Base-by-base conservation (phyloP, 1,284 basidiomycete genomes). In the Laetiporus sulphureus region DNA sequence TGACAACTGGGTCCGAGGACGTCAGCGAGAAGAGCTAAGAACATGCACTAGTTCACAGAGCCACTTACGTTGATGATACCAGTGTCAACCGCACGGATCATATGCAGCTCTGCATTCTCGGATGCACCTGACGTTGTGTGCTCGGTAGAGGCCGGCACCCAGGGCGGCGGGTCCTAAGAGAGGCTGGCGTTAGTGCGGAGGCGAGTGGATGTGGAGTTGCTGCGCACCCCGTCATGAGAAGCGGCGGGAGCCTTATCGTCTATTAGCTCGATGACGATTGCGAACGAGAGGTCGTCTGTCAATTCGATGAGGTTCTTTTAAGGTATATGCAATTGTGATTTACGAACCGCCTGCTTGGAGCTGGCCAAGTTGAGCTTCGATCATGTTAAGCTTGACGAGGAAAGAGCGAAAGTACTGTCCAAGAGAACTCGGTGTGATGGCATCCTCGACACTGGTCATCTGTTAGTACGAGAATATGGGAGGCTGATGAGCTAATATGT, bases 341-440 rank as follows among this genome's bases (percentile, higher is more conserved):
- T 18, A 30, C 20, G 61, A 58, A 61, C 77, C 75, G 49, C 69
- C 71, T 11, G 71, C 60, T 24, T 72, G 58, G 46, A 84, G 67
- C 40, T 77, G 72, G 19, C 78, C 73, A 8, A 97, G 67, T 52
- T 88, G 81, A 3, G 83, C 72, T 53, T 94, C 89, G 18, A 92
- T 72, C 68, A 89, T 83, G 46, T 69, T 79, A 25, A 96, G 72
- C 57, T 91, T 92, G 52, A 91, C 73, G 40, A 96, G 71, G 56
- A 94, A 91, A 2, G 84, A 85, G 10, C 91, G 79, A 50, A 95
- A 84, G 54, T 88, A 83, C 53, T 87, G 79, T 23, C 79, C 76
- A 10, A 95, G 73, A 12, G 79, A 72, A 2, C 63, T 61, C 1
- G 76, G 61, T 1, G 79, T 72, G 65, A 90, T 79, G 7, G 81